phyloP scores from a whole-genome alignment of 208 protist species.

The Trypanosoma brucei region DNA sequence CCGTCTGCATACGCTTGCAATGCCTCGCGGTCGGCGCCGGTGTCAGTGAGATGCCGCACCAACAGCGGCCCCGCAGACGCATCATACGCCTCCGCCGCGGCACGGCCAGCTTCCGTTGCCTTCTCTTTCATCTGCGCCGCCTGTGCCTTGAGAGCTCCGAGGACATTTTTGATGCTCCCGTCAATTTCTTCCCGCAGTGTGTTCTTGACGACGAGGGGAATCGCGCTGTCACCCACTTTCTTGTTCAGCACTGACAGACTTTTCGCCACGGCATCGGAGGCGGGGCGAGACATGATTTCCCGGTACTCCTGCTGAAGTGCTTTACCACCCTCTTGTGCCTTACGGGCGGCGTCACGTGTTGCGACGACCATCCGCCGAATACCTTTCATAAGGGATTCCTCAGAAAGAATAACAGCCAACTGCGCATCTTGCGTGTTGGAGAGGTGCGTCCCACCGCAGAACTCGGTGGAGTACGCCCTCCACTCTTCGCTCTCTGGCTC shows the following conservation, averaged over 20 bases:
- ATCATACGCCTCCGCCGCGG: conserved; percentile 40
- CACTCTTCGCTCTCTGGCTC: conserved; percentile 87
- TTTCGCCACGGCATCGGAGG: conserved; percentile 70
- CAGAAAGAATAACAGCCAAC: conserved; percentile 89
- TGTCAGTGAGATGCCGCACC: conserved; percentile 41
- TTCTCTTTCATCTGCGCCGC: conserved; percentile 67
- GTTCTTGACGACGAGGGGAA: conserved; percentile 77
- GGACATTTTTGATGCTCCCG: conserved; percentile 63
- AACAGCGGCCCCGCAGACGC: conserved; percentile 42
- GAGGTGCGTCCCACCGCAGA: conserved; percentile 97
- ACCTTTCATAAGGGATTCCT: conserved; percentile 94
- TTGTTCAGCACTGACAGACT: conserved; percentile 89
- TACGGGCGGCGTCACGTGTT: conserved; percentile 60
- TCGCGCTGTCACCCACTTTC: conserved; percentile 77
- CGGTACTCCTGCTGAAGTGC: conserved; percentile 52
- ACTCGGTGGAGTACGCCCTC: conserved; percentile 93
- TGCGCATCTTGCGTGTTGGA: conserved; percentile 78
- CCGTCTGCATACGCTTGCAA: conserved; percentile 78
- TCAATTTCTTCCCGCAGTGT: conserved; percentile 79
- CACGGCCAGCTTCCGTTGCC: conserved; percentile 49
- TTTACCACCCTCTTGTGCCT: conserved; percentile 46
- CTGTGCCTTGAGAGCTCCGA: conserved; percentile 61
- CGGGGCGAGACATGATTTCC: conserved; percentile 24
- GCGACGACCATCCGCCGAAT: conserved; percentile 81
- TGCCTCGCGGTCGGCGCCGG: conserved; percentile 80